These are phyloP conservation scores for Ceratobasidium theobromae DNA, from an alignment of 1,284 basidiomycete species.

Conservation along the genomic window DNA sequence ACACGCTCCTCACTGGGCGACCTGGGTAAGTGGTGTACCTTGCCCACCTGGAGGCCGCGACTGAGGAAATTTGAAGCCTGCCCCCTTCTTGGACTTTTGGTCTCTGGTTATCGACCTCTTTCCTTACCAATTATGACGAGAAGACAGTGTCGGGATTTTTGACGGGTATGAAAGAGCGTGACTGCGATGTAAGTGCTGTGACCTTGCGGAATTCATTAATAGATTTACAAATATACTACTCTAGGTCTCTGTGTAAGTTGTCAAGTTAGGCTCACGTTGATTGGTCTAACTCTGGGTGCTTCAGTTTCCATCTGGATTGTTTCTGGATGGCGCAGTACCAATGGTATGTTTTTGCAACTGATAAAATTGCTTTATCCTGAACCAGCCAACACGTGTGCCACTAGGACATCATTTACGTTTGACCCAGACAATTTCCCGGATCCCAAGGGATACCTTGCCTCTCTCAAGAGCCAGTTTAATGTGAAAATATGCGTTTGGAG, in stretches of 20 bases:
- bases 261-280: neutral
- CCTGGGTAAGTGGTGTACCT: slow-evolving; percentile 51
- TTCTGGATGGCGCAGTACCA: slow-evolving; percentile 82
- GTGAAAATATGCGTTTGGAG: slow-evolving; percentile 77
- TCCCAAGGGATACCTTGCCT: slow-evolving; percentile 63
- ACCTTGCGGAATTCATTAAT: neutral
- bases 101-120: slow-evolving; percentile 75
- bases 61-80: slow-evolving; percentile 45
- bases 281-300: neutral
- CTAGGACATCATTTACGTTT: slow-evolving; percentile 72
- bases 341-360: slow-evolving; percentile 49
- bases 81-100: slow-evolving; percentile 73
- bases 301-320: slow-evolving; percentile 67
- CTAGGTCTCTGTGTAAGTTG: slow-evolving; percentile 30
- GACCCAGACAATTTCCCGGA: slow-evolving; percentile 75
- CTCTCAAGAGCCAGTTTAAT: slow-evolving; percentile 67
- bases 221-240: neutral
- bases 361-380: neutral
- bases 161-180: slow-evolving; percentile 66
- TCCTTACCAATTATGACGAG: slow-evolving; percentile 63
- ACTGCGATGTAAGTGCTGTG: slow-evolving; percentile 46
- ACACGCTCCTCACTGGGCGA: slow-evolving; percentile 64
- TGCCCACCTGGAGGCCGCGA: neutral
- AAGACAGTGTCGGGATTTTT: slow-evolving; percentile 68
- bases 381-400: neutral